These are phyloP conservation scores for Hortaea werneckii DNA, from an alignment of 2,329 filamentous ascomycete genomes.

Conservation along the genomic window DNA sequence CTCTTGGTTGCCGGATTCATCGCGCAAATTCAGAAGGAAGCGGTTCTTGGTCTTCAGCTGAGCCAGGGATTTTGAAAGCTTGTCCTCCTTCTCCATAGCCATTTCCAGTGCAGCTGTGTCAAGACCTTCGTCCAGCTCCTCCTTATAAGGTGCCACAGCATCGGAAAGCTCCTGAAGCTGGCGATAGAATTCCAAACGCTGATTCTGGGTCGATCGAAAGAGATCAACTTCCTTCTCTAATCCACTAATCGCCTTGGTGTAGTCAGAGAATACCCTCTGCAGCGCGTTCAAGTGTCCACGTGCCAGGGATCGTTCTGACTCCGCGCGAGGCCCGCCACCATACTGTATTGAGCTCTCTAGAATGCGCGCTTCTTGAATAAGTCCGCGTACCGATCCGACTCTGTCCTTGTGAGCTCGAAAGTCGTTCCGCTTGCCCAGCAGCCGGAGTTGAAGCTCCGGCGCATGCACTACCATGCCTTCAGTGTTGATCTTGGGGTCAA, in stretches of 20 bases:
- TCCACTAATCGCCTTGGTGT: constrained; percentile 41
- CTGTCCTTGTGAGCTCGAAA: constrained; percentile 41
- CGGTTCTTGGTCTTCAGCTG: constrained; percentile 61
- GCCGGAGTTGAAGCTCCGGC: constrained; percentile 49
- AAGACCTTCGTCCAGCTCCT: constrained; percentile 47
- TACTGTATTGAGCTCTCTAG: constrained; percentile 51
- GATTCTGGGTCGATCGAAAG: constrained; percentile 72
- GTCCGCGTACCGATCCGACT: constrained; percentile 57
- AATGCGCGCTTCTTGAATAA: constrained; percentile 59
- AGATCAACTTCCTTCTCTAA: constrained; percentile 63
- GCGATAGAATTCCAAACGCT: constrained; percentile 77
- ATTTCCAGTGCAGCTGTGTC: constrained; percentile 39
- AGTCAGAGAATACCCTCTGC: constrained; percentile 41
- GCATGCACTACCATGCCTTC: constrained; percentile 49
- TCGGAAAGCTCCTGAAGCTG: constrained; percentile 89
- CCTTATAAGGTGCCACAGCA: constrained; percentile 65
- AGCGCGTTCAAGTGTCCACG: constrained; percentile 52
- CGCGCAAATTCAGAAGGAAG: constrained; percentile 57
- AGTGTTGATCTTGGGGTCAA: constrained; percentile 39
- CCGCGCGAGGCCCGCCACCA: constrained; percentile 46
- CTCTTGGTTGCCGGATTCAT: constrained; percentile 49
- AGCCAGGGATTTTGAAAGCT: constrained; percentile 49
- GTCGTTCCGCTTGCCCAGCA: constrained; percentile 37
- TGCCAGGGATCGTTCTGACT: constrained; percentile 55
- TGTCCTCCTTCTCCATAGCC: constrained; percentile 39